Evolutionary conservation across 2,329 filamentous ascomycete genomes (phyloP).

Genomic region (Chaetomium sp.): DNA sequence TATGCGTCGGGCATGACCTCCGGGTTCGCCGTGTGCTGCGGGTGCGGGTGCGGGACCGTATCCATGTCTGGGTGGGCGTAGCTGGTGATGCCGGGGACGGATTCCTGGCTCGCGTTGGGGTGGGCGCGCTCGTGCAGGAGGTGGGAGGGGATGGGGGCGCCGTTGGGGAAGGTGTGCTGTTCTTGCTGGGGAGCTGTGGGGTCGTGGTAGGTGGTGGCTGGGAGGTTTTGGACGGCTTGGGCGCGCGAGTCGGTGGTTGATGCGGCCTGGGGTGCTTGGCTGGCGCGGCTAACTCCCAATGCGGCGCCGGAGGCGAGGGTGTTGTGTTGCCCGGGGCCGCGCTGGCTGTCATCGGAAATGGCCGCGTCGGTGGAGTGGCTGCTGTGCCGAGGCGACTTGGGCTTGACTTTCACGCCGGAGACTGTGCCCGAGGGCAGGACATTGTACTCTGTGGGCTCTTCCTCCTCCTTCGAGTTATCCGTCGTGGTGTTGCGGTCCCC

Average conservation of each 20-base stretch:
- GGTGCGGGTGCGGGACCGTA: slow-evolving; percentile 11
- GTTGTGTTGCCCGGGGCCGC: slow-evolving; percentile 13
- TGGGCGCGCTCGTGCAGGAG: background rate
- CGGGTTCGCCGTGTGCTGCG: slow-evolving; percentile 30
- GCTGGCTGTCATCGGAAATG: background rate
- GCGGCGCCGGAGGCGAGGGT: slow-evolving; percentile 22
- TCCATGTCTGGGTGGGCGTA: background rate
- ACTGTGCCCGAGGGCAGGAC: slow-evolving; percentile 31
- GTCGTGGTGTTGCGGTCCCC: background rate
- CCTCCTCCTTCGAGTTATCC: background rate
- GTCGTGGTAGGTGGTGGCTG: background rate
- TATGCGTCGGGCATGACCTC: slow-evolving; percentile 26
- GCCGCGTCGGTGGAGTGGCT: background rate
- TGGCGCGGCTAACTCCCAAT: slow-evolving; percentile 10
- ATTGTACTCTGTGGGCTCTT: slow-evolving; percentile 26
- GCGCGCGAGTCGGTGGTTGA: slow-evolving; percentile 1
- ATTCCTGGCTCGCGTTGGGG: slow-evolving; percentile 11
- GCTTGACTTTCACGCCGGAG: slow-evolving; percentile 31
- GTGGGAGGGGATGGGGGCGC: background rate
- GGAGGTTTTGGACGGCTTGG: slow-evolving; percentile 15
- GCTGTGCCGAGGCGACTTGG: slow-evolving; percentile 9
- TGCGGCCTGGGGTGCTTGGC: background rate
- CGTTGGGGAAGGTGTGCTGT: background rate
- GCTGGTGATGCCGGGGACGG: slow-evolving; percentile 10
- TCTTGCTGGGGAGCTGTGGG: background rate